These are phyloP conservation scores for Evansstolkia leycettana DNA, from an alignment of 495 filamentous ascomycete species.

Conservation along the genomic window DNA sequence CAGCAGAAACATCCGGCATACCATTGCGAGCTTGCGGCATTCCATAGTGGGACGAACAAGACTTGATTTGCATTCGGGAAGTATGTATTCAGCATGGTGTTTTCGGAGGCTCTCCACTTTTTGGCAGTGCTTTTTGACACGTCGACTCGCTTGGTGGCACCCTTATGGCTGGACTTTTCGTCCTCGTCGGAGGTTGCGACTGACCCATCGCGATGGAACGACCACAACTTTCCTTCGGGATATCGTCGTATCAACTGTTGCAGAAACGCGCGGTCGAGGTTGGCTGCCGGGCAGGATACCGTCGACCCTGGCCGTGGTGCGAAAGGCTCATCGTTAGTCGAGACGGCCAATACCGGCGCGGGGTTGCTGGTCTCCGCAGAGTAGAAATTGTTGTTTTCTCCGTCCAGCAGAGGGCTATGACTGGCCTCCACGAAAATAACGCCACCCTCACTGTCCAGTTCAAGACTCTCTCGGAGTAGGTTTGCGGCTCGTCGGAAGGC, in stretches of 20 bases:
- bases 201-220: slow-evolving; percentile 41
- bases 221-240: slow-evolving; percentile 52
- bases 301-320: slow-evolving; percentile 20
- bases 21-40: slow-evolving; percentile 56
- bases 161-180: slow-evolving; percentile 11
- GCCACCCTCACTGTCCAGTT: slow-evolving; percentile 36
- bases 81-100: slow-evolving; percentile 28
- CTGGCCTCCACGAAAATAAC: slow-evolving; percentile 41
- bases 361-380: slow-evolving; percentile 17
- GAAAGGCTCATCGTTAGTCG: slow-evolving; percentile 28
- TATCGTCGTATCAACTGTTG: slow-evolving; percentile 43
- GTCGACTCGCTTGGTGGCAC: slow-evolving; percentile 5
- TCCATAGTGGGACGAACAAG: slow-evolving; percentile 51
- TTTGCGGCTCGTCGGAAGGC: slow-evolving; percentile 45
- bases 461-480: slow-evolving; percentile 43
- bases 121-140: slow-evolving; percentile 27
- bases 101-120: slow-evolving; percentile 29
- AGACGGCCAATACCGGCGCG: slow-evolving; percentile 25
- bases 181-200: slow-evolving; percentile 33
- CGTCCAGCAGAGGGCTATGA: slow-evolving; percentile 16
- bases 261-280: slow-evolving; percentile 31
- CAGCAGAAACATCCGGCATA: slow-evolving; percentile 57
- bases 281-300: slow-evolving; percentile 20
- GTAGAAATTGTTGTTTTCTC: slow-evolving; percentile 22
- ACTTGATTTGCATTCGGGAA: slow-evolving; percentile 35